Evolutionary conservation across 2,329 filamentous ascomycete species (phyloP).

Genomic region (Helminthosporium solani): DNA sequence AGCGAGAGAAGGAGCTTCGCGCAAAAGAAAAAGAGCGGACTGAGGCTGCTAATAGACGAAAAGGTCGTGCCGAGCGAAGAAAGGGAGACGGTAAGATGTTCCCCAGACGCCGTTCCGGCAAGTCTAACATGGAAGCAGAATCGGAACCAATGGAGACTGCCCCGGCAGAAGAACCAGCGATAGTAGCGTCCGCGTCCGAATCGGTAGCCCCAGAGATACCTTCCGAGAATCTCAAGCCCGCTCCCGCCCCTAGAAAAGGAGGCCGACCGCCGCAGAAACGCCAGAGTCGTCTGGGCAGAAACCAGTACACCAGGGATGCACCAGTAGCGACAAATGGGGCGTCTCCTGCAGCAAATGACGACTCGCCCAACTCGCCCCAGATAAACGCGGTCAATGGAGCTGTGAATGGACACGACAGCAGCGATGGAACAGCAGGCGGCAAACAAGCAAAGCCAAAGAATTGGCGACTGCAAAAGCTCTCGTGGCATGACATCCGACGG

Average conservation of each 20-base stretch:
- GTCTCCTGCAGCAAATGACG: slow-evolving; percentile 31
- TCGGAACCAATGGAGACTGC: slow-evolving; percentile 28
- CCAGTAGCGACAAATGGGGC: slow-evolving; percentile 35
- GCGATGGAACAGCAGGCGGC: slow-evolving; percentile 57
- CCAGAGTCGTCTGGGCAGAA: slow-evolving; percentile 38
- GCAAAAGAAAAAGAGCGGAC: slow-evolving; percentile 69
- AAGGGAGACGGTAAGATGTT: slow-evolving; percentile 71
- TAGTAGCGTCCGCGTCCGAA: slow-evolving; percentile 23
- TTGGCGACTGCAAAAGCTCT: slow-evolving; percentile 61
- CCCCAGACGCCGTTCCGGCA: slow-evolving; percentile 18
- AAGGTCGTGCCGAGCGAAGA: slow-evolving; percentile 77
- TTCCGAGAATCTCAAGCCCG: slow-evolving; percentile 26
- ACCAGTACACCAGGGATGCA: slow-evolving; percentile 41
- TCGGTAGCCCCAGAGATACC: slow-evolving; percentile 29
- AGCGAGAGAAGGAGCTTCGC: slow-evolving; percentile 63
- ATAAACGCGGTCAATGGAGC: slow-evolving; percentile 32
- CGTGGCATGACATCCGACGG: slow-evolving; percentile 84
- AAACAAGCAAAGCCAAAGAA: slow-evolving; percentile 61
- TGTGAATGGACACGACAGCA: slow-evolving; percentile 50
- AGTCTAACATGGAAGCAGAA: slow-evolving; percentile 29
- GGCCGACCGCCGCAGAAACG: slow-evolving; percentile 38
- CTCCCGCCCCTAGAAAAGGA: slow-evolving; percentile 33
- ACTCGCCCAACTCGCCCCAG: slow-evolving; percentile 35
- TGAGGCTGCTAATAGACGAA: slow-evolving; percentile 76
- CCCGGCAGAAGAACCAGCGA: slow-evolving; percentile 30